phyloP scores from a whole-genome alignment of 2,329 filamentous ascomycete genomes.

The Sphaceloma murrayae region DNA sequence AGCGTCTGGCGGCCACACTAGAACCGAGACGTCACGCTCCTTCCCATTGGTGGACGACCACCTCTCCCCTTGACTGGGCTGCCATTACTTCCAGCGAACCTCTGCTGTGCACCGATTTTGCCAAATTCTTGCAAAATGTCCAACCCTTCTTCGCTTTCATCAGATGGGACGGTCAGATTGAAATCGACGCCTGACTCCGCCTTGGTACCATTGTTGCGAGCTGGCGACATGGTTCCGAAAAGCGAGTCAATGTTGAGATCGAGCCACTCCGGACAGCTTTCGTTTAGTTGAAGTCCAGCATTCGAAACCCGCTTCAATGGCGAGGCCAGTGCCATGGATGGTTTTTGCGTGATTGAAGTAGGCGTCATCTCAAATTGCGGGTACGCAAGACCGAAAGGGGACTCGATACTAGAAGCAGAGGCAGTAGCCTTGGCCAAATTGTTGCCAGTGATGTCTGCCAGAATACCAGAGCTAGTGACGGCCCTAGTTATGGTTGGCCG shows the following conservation, averaged over 20 bases:
- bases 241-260: conserved; percentile 23
- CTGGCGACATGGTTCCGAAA: conserved; percentile 12
- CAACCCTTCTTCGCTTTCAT: conserved; percentile 51
- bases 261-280: conserved; percentile 19
- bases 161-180: conserved; percentile 46
- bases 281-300: conserved; percentile 6
- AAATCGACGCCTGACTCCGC: conserved; percentile 43
- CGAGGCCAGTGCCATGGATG: conserved; percentile 5
- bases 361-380: conserved; percentile 15
- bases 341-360: conserved; percentile 3
- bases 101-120: conserved; percentile 50
- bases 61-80: conserved; percentile 18
- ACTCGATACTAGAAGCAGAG: conserved; percentile 14
- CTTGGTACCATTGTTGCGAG: conserved; percentile 22
- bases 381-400: conserved; percentile 12
- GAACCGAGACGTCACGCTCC: conserved; percentile 20
- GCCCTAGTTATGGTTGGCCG: conserved; percentile 54
- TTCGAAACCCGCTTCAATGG: conserved; percentile 14
- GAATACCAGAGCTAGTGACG: conserved; percentile 49
- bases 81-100: conserved; percentile 13
- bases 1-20: conserved; percentile 13
- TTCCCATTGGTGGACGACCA: conserved; percentile 17
- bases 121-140: conserved; percentile 69
- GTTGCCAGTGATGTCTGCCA: conserved; percentile 52
- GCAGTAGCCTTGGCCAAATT: conserved; percentile 22